Conservation (phyloP, 1,284 basidiomycete species). For the Rhizoctonia solani region DNA sequence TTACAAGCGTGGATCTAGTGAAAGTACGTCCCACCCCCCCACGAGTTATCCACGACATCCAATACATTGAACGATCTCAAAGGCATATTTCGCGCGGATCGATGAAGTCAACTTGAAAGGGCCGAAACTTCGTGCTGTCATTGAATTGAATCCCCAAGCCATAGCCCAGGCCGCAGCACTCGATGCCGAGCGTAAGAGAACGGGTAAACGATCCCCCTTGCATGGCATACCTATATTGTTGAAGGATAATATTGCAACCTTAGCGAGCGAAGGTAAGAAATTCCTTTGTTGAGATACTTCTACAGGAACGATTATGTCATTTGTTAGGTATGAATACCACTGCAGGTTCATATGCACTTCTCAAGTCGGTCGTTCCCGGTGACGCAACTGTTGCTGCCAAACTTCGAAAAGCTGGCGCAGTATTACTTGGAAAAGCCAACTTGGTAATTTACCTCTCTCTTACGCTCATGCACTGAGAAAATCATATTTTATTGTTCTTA, state of each 20-base stretch:
- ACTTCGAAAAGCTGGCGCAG: conserved; percentile 66
- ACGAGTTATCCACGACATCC: neutral
- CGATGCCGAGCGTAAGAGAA: conserved; percentile 39
- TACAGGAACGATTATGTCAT: neutral
- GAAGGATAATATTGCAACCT: conserved; percentile 45
- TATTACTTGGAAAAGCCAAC: conserved; percentile 62
- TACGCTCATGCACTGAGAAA: neutral
- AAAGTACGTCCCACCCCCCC: conserved; percentile 46
- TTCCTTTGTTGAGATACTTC: conserved; percentile 1
- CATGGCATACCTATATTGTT: conserved; percentile 44
- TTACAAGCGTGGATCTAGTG: conserved; percentile 53
- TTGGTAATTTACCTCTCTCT: conserved; percentile 40
- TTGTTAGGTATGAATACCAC: conserved; percentile 40
- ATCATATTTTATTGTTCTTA: neutral
- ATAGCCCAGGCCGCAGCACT: conserved; percentile 37
- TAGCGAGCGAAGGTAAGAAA: conserved; percentile 16
- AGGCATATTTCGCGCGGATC: conserved; percentile 44
- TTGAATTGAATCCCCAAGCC: conserved; percentile 41
- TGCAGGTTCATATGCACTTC: conserved; percentile 59
- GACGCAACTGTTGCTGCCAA: conserved; percentile 65
- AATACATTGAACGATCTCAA: neutral
- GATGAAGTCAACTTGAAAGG: conserved; percentile 41
- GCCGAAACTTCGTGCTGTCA: conserved; percentile 41
- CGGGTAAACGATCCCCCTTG: conserved; percentile 38
- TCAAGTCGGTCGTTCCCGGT: conserved; percentile 61